These are phyloP conservation scores for Closterium sp. DNA, from an alignment of 139 green algal genomes.

Conservation along the genomic window DNA sequence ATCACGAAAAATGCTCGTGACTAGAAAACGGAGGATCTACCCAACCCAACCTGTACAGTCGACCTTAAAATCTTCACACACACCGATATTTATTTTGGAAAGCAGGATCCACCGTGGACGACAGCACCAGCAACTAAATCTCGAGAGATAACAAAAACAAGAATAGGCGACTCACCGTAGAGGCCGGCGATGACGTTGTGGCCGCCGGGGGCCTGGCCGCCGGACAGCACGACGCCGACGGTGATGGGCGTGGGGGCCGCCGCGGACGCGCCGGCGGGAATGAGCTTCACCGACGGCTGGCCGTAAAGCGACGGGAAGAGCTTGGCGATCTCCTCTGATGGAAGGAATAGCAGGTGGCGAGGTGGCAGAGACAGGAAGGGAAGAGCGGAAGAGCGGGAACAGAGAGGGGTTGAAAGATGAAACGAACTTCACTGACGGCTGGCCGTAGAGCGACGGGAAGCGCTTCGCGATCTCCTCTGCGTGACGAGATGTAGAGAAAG, in stretches of 20 bases:
- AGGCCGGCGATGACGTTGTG: constrained; percentile 73
- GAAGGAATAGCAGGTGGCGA: not conserved
- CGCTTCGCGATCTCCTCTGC: not conserved
- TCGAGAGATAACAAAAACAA: constrained; percentile 11
- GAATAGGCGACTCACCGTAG: constrained; percentile 56
- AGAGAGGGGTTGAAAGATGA: not conserved
- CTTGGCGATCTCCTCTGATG: not conserved
- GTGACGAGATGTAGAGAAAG: constrained; percentile 8
- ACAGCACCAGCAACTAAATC: constrained; percentile 19
- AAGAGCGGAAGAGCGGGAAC: not conserved
- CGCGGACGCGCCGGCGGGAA: not conserved
- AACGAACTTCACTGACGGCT: not conserved
- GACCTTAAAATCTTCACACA: too few relatives aligned
- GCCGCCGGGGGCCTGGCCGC: constrained; percentile 66
- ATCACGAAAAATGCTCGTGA: too few relatives aligned
- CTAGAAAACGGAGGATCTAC: too few relatives aligned
- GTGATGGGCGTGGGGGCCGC: not conserved
- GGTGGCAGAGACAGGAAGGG: not conserved
- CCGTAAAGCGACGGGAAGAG: constrained; percentile 41
- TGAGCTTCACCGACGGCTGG: constrained; percentile 33
- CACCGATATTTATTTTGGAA: too few relatives aligned
- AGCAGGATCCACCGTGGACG: too few relatives aligned
- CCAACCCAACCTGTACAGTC: too few relatives aligned
- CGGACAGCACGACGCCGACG: constrained; percentile 62
- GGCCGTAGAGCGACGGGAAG: not conserved